Conservation (phyloP, 768 basidiomycete genomes). For the Amanita rimosa region DNA sequence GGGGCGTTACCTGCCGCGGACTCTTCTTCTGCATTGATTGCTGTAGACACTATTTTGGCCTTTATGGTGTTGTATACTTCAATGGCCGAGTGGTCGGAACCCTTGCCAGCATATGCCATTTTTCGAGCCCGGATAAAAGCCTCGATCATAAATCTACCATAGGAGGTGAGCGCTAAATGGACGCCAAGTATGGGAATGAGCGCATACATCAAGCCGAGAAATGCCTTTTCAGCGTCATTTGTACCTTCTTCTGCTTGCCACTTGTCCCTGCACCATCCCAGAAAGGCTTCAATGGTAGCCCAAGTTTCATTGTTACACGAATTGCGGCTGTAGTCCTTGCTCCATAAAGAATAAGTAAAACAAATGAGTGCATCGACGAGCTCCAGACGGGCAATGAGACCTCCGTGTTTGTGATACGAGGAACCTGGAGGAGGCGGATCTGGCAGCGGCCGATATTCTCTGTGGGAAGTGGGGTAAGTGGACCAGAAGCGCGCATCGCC, state of each 20-base stretch:
- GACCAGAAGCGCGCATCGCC: constrained; percentile 74
- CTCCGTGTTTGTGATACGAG: constrained; percentile 64
- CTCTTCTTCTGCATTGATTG: constrained; percentile 25
- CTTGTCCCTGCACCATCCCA: constrained; percentile 64
- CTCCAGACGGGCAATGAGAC: constrained; percentile 68
- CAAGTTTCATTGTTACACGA: constrained; percentile 51
- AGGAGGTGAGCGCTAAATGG: constrained; percentile 18
- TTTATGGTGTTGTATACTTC: constrained; percentile 23
- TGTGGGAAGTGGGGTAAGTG: constrained; percentile 52
- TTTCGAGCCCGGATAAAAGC: constrained; percentile 49
- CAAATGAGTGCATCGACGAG: constrained; percentile 73
- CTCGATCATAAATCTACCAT: constrained; percentile 65
- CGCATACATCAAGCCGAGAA: constrained; percentile 74
- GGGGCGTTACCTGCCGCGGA: constrained; percentile 17
- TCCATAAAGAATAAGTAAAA: constrained; percentile 80
- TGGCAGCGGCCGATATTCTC: constrained; percentile 50
- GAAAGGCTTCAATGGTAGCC: constrained; percentile 56
- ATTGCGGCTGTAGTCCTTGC: constrained; percentile 49
- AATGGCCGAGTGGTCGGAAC: constrained; percentile 28
- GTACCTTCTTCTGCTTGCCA: constrained; percentile 45
- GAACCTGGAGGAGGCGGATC: constrained; percentile 58
- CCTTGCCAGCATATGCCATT: constrained; percentile 20
- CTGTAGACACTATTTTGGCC: constrained; percentile 29
- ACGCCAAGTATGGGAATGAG: constrained; percentile 11
- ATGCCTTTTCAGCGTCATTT: constrained; percentile 46